Conservation (phyloP, 1,139 yeast species). For the Yamadazyma siamensis region DNA sequence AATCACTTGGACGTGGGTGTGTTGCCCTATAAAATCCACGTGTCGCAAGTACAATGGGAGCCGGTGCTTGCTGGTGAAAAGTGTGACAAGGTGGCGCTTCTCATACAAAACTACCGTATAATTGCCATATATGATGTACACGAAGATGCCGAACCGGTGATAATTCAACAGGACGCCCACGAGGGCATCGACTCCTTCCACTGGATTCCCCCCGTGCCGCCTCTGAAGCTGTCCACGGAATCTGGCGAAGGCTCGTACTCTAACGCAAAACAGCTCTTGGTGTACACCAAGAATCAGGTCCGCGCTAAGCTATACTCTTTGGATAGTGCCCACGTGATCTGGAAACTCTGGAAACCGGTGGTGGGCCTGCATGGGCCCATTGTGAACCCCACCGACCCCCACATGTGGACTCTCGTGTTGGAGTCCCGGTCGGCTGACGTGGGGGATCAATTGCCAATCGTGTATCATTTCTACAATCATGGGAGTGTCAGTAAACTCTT, state of each 20-base stretch:
- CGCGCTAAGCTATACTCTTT: constrained; percentile 35
- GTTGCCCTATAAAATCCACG: constrained; percentile 1
- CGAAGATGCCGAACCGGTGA: constrained; percentile 22
- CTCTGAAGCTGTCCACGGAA: constrained; percentile 1
- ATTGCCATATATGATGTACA: constrained; percentile 25
- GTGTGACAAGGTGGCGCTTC: constrained; percentile 26
- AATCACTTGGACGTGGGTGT: constrained; percentile 2
- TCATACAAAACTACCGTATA: constrained; percentile 19
- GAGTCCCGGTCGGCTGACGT: constrained; percentile 12
- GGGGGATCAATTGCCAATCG: constrained; percentile 17
- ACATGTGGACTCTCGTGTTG: constrained; percentile 31
- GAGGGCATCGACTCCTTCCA: constrained; percentile 32
- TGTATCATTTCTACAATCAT: constrained; percentile 34
- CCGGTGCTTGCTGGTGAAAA: constrained; percentile 8
- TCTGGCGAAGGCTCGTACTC: constrained; percentile 26
- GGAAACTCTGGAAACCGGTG: constrained; percentile 26
- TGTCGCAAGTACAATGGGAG: constrained; percentile 28
- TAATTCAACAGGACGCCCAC: constrained; percentile 23
- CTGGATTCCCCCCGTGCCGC: constrained; percentile 32
- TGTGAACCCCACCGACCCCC: constrained; percentile 10
- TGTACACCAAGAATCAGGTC: constrained; percentile 27
- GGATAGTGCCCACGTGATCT: constrained; percentile 32
- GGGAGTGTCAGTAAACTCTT: constrained; percentile 30
- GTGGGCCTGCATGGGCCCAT: constrained; percentile 13
- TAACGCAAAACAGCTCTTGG: constrained; percentile 32